Conservation (phyloP, 169 alveolate genomes). For the Plasmodium fragile region DNA sequence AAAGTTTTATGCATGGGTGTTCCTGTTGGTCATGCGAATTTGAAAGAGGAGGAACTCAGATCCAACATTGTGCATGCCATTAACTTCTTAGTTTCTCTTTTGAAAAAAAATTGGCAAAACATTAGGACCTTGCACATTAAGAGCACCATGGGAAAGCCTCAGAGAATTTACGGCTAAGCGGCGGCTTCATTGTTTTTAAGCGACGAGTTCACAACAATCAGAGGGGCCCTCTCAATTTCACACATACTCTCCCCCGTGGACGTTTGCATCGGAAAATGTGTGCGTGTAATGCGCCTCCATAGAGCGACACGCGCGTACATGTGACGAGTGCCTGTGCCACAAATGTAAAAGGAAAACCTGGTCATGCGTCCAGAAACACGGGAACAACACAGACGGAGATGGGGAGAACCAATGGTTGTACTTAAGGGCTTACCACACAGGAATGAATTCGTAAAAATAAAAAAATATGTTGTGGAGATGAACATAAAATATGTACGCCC, state of each 20-base stretch:
- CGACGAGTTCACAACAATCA: neutral
- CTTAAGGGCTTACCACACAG: slow-evolving; percentile 4
- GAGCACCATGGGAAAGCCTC: slow-evolving; percentile 99
- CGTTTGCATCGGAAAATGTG: neutral
- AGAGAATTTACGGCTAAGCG: slow-evolving; percentile 95
- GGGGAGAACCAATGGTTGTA: neutral
- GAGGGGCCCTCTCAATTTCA: neutral
- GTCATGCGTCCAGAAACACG: neutral
- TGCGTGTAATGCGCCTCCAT: neutral
- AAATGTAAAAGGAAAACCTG: neutral
- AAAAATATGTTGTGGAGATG: neutral
- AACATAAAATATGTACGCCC: neutral
- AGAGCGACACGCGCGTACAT: neutral
- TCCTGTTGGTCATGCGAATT: slow-evolving; percentile 98
- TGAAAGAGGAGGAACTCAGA: slow-evolving; percentile 98
- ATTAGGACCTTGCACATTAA: slow-evolving; percentile 97
- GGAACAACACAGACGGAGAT: neutral
- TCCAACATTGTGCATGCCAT: slow-evolving; percentile 97
- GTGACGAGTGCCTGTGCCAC: neutral
- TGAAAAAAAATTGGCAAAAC: slow-evolving; percentile 99
- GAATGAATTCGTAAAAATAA: neutral
- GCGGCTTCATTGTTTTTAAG: neutral
- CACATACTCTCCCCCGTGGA: neutral
- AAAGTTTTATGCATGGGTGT: slow-evolving; percentile 99
- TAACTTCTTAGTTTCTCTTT: slow-evolving; percentile 98